Percentiles rank a stretch among this genome's conserved stretches.
Evolutionary conservation across 192 early-diverging fungal genomes (phyloP).

Genomic region (Radiomyces spectabilis): DNA sequence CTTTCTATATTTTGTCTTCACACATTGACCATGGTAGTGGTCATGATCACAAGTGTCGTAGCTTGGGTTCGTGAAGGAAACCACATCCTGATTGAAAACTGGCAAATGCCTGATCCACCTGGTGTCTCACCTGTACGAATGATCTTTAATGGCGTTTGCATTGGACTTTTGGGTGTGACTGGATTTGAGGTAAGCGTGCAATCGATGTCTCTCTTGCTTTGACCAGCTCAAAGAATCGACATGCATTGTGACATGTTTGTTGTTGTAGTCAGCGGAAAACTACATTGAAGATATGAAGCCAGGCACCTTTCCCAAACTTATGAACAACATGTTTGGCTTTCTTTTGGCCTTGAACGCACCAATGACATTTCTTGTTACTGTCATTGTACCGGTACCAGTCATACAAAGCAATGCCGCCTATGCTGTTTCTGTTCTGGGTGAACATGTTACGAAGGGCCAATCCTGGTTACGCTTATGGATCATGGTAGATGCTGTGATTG

Average conservation of each 20-base stretch:
- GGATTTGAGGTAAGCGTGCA: constrained; percentile 33
- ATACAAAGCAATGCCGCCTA: constrained; percentile 30
- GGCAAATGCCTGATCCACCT: constrained; percentile 28
- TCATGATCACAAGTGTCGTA: constrained; percentile 34
- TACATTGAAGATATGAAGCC: constrained; percentile 52
- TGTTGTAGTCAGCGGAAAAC: constrained; percentile 30
- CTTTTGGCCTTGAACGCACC: constrained; percentile 38
- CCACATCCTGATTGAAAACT: constrained; percentile 33
- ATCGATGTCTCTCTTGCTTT: too few species aligned
- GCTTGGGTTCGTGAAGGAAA: constrained; percentile 34
- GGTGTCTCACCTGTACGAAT: constrained; percentile 17
- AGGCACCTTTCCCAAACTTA: constrained; percentile 45
- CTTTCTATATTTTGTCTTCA: constrained; percentile 41
- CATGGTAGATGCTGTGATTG: constrained; percentile 49
- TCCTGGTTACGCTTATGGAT: constrained; percentile 34
- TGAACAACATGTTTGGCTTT: constrained; percentile 47
- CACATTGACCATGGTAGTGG: constrained; percentile 29
- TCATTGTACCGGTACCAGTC: constrained; percentile 36
- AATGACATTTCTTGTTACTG: constrained; percentile 34
- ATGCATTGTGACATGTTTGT: neutral
- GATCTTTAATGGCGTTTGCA: constrained; percentile 46
- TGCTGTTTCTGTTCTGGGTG: constrained; percentile 36
- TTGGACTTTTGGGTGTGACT: constrained; percentile 46
- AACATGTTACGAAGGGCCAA: constrained; percentile 20
- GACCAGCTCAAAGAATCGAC: neutral